Percentiles rank a stretch among this genome's conserved stretches.
These are phyloP conservation scores for Hawksworthiomyces lignivorus DNA, from an alignment of 2,329 filamentous ascomycete species.

Conservation along the genomic window DNA sequence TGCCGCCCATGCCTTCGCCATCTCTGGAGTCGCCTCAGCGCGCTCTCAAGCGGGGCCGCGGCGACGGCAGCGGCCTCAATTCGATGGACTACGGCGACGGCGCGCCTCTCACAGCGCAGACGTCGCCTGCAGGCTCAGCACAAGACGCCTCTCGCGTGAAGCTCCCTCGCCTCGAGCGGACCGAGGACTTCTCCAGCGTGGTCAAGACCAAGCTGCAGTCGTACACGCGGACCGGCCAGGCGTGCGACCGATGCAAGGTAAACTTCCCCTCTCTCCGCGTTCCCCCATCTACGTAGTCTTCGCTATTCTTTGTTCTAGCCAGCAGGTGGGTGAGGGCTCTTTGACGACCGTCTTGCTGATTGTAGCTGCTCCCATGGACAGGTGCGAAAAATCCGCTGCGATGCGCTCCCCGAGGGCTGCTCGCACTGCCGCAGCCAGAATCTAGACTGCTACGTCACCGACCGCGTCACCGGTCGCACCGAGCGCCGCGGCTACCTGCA, in stretches of 20 bases:
- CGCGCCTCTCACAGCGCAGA: background rate
- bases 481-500: constrained; percentile 72
- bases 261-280: constrained; percentile 1
- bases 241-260: constrained; percentile 84
- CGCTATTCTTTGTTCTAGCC: too few relatives aligned
- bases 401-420: constrained; percentile 71
- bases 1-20: too few relatives aligned
- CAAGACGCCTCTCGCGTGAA: constrained; percentile 25
- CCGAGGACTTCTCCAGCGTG: constrained; percentile 48
- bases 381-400: constrained; percentile 83
- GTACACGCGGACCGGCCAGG: constrained; percentile 66
- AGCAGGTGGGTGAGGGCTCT: too few relatives aligned
- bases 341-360: too few relatives aligned
- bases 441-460: constrained; percentile 75
- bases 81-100: background rate
- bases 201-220: constrained; percentile 49
- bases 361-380: constrained; percentile 25
- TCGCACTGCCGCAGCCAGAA: constrained; percentile 71
- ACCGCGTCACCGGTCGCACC: constrained; percentile 76
- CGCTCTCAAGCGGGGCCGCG: constrained; percentile 6
- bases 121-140: background rate
- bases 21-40: background rate
- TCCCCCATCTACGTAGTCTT: background rate
- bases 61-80: background rate
- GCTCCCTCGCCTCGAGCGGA: constrained; percentile 41